phyloP scores from a whole-genome alignment of 192 early-diverging fungal genomes.

The Allomyces arbusculus region DNA sequence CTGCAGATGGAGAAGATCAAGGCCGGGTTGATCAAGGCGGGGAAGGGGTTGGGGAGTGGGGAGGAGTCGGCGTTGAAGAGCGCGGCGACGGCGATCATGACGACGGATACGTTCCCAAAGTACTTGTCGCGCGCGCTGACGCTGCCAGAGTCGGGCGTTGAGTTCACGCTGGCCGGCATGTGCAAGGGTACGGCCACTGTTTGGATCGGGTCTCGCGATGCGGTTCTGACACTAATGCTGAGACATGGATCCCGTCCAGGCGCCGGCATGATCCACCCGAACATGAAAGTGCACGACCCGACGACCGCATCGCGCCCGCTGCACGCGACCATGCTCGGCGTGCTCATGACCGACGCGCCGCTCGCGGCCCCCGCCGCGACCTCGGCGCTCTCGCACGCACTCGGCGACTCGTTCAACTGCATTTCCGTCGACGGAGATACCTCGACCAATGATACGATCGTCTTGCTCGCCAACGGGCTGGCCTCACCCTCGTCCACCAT shows the following conservation, averaged over 20 bases:
- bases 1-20: conserved; percentile 66
- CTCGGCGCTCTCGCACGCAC: conserved; percentile 53
- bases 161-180: conserved; percentile 77
- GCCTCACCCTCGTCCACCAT: conserved; percentile 16
- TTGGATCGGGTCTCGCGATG: too few relatives aligned
- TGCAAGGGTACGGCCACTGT: conserved; percentile 36
- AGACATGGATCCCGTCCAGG: conserved; percentile 14
- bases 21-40: conserved; percentile 33
- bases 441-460: conserved; percentile 88
- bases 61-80: conserved; percentile 54
- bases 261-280: conserved; percentile 96
- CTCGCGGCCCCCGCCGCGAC: conserved; percentile 43
- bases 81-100: conserved; percentile 80
- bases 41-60: conserved; percentile 16
- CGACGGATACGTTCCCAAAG: conserved; percentile 95
- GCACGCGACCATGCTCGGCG: conserved; percentile 62
- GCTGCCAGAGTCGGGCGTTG: conserved; percentile 19
- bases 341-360: conserved; percentile 65
- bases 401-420: conserved; percentile 82
- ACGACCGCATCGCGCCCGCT: background rate
- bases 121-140: conserved; percentile 36
- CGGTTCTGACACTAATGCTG: too few relatives aligned
- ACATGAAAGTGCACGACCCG: conserved; percentile 38
- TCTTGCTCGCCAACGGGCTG: conserved; percentile 71
- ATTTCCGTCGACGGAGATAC: conserved; percentile 92